Evolutionary conservation across 2,329 filamentous ascomycete species (phyloP).

Genomic region (Xylariales sp.): DNA sequence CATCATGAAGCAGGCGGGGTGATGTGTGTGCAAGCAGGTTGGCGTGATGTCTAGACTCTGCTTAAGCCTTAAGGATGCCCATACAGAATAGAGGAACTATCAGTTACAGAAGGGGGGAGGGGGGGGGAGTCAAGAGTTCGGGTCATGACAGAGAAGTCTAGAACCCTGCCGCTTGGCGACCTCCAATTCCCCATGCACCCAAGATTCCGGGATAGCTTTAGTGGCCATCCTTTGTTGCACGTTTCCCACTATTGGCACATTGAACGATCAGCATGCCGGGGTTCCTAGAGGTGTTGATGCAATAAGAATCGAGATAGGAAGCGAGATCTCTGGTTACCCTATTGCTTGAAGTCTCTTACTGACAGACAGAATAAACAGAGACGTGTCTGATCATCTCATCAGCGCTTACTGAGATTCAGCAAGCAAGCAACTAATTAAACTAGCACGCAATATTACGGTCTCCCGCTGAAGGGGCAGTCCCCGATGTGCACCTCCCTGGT

Average conservation of each 20-base stretch:
- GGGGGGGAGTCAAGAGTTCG: conserved; percentile 10
- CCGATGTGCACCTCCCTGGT: conserved; percentile 1
- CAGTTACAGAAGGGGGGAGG: conserved; percentile 7
- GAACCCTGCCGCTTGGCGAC: conserved; percentile 24
- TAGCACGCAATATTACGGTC: too few relatives aligned
- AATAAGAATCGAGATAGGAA: background rate
- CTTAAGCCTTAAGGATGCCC: conserved; percentile 4
- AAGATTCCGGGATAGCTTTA: conserved; percentile 27
- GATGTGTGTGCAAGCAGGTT: too few relatives aligned
- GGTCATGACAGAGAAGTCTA: conserved; percentile 18
- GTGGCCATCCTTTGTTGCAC: conserved; percentile 17
- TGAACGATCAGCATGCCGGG: background rate
- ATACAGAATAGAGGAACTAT: conserved; percentile 8
- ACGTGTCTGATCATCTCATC: background rate
- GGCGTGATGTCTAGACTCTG: too few relatives aligned
- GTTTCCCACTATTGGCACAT: conserved; percentile 15
- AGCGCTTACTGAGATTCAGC: conserved; percentile 2
- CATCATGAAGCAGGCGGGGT: too few relatives aligned
- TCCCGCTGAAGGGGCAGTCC: background rate
- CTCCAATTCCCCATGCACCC: conserved; percentile 24
- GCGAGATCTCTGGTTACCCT: background rate
- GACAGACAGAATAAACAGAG: too few relatives aligned
- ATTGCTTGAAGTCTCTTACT: too few relatives aligned
- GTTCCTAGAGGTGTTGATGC: background rate
- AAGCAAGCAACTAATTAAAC: too few relatives aligned